A percentile compares a stretch with the other conserved stretches of the same genome.
Conservation (phyloP, 371 early-diverging fungal species). For the Haplosporangium sp. region DNA sequence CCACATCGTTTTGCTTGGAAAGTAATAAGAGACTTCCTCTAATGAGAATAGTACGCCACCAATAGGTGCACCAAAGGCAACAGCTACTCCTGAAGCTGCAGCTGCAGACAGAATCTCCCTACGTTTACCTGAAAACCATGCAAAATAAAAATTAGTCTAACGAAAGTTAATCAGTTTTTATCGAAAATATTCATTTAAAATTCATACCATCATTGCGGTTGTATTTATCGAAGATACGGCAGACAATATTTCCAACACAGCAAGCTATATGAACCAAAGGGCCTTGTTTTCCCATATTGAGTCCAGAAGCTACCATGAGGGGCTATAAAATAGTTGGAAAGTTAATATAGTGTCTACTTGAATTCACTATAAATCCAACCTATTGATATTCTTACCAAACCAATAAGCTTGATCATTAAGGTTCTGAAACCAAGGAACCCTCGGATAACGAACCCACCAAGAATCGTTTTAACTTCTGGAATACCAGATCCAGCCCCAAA, state of each 20-base stretch:
- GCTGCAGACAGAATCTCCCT: slow-evolving; percentile 94
- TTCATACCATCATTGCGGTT: slow-evolving; percentile 81
- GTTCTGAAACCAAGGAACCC: slow-evolving; percentile 82
- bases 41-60: slow-evolving; percentile 97
- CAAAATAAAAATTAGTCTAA: neutral
- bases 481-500: slow-evolving; percentile 86
- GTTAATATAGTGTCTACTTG: too few species aligned
- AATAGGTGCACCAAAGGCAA: slow-evolving; percentile 96
- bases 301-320: slow-evolving; percentile 88
- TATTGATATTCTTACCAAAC: slow-evolving; percentile 59
- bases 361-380: neutral
- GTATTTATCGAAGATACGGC: slow-evolving; percentile 88
- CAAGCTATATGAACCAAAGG: slow-evolving; percentile 95
- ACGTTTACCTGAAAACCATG: slow-evolving; percentile 71
- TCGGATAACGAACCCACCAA: slow-evolving; percentile 87
- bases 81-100: slow-evolving; percentile 94
- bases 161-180: neutral
- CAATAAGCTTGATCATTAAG: slow-evolving; percentile 77
- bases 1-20: slow-evolving; percentile 96
- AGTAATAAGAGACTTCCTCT: slow-evolving; percentile 96
- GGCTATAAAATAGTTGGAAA: slow-evolving; percentile 58
- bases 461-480: slow-evolving; percentile 87
- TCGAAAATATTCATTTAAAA: neutral
- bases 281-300: slow-evolving; percentile 95
- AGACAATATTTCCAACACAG: slow-evolving; percentile 91